phyloP scores from a whole-genome alignment of 345 rosid genomes.

The Aurinia saxatilis region DNA sequence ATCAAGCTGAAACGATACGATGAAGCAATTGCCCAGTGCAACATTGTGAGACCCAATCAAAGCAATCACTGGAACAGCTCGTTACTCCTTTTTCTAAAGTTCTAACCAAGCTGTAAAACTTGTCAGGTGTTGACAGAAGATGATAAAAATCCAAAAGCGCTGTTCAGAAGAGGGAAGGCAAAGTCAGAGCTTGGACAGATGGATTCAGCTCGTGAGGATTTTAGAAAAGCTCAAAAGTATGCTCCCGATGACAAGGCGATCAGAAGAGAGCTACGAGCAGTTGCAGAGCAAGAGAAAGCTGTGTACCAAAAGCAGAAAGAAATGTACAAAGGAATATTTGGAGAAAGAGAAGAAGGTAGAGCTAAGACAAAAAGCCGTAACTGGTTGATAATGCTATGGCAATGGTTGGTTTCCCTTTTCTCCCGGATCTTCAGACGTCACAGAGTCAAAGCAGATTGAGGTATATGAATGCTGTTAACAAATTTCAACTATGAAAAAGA shows the following conservation, averaged over 20 bases:
- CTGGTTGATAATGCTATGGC: constrained; percentile 32
- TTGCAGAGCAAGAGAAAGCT: constrained; percentile 81
- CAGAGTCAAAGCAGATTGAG: constrained; percentile 22
- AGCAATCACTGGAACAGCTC: neutral
- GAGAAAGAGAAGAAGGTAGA: constrained; percentile 43
- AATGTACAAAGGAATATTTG: constrained; percentile 75
- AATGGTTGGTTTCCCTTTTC: constrained; percentile 13
- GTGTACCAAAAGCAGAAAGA: constrained; percentile 76
- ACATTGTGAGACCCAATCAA: constrained; percentile 36
- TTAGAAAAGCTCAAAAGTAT: constrained; percentile 63
- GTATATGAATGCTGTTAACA: neutral
- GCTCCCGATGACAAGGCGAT: constrained; percentile 88
- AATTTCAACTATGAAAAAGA: neutral
- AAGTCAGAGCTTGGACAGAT: constrained; percentile 88
- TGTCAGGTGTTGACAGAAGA: constrained; percentile 79
- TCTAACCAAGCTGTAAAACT: constrained; percentile 9
- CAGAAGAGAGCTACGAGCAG: constrained; percentile 54
- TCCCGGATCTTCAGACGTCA: neutral
- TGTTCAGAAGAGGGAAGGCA: constrained; percentile 91
- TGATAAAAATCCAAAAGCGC: constrained; percentile 78
- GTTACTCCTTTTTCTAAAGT: neutral
- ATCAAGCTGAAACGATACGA: constrained; percentile 74
- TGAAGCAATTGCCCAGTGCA: constrained; percentile 88
- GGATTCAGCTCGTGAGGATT: constrained; percentile 87
- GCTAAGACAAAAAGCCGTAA: constrained; percentile 32